Percentiles rank a stretch among this genome's conserved stretches.
phyloP scores from a whole-genome alignment of 2,329 filamentous ascomycete genomes.

The Colletotrichum lupini region DNA sequence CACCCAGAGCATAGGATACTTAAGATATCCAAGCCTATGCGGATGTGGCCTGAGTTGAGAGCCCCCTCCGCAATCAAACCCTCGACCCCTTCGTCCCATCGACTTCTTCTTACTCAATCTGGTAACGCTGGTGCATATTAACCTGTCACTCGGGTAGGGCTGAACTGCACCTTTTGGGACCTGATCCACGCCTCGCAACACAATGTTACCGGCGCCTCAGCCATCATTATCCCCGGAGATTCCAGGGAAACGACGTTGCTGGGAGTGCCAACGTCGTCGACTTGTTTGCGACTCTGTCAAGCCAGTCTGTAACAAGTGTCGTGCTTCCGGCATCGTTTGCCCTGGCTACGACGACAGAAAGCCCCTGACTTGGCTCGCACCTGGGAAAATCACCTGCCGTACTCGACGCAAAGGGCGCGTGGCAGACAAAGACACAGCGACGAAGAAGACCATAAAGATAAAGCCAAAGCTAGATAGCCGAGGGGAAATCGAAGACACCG shows the following conservation, averaged over 20 bases:
- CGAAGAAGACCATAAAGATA: background rate
- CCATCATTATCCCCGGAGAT: background rate
- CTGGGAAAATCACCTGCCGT: constrained; percentile 48
- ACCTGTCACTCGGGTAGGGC: background rate
- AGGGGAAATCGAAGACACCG: background rate
- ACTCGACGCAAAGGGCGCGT: constrained; percentile 32
- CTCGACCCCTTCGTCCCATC: background rate
- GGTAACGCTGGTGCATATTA: constrained; percentile 13
- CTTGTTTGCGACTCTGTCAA: constrained; percentile 51
- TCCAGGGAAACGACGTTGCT: constrained; percentile 46
- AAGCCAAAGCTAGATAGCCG: background rate
- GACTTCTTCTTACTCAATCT: constrained; percentile 23
- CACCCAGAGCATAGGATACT: background rate
- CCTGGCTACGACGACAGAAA: constrained; percentile 52
- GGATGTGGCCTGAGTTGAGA: background rate
- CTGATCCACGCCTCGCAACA: background rate
- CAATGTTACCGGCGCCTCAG: background rate
- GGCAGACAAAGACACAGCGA: background rate
- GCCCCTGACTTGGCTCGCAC: constrained; percentile 52
- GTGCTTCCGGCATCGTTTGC: constrained; percentile 45
- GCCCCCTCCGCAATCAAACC: background rate
- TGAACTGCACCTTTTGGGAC: constrained; percentile 1
- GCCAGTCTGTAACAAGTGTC: constrained; percentile 51
- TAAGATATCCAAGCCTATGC: constrained; percentile 22
- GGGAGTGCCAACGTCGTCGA: constrained; percentile 54